These are phyloP conservation scores for Aureobasidium lini DNA, from an alignment of 2,329 filamentous ascomycete genomes.

Conservation along the genomic window DNA sequence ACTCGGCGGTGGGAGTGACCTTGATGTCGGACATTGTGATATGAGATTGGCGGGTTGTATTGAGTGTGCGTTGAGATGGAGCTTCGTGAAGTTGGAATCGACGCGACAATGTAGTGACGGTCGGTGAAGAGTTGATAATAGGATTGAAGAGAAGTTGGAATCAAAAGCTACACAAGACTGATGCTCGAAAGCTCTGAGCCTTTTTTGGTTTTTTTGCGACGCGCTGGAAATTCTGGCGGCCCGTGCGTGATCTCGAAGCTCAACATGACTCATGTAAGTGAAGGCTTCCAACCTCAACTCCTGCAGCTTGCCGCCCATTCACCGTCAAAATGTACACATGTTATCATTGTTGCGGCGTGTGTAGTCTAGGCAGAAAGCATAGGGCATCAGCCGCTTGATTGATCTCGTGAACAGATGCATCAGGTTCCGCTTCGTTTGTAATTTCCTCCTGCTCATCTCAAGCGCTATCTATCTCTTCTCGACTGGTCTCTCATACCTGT, in stretches of 20 bases:
- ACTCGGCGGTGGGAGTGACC: slow-evolving; percentile 6
- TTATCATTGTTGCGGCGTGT: too few relatives aligned
- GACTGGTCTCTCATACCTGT: not conserved
- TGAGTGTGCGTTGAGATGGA: not conserved
- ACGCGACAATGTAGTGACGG: not conserved
- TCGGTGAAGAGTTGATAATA: not conserved
- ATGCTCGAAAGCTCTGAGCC: slow-evolving; percentile 1
- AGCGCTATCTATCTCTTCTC: too few relatives aligned
- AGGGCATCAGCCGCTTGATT: too few relatives aligned
- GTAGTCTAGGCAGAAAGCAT: too few relatives aligned
- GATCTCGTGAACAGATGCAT: too few relatives aligned
- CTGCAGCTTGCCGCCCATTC: not conserved
- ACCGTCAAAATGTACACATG: not conserved
- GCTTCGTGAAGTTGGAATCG: slow-evolving; percentile 3
- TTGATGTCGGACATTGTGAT: slow-evolving; percentile 14
- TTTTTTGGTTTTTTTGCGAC: not conserved
- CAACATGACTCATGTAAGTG: not conserved
- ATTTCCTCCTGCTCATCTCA: too few relatives aligned
- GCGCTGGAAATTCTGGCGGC: not conserved
- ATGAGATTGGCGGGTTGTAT: not conserved
- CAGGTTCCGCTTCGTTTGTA: too few relatives aligned
- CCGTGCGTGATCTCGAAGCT: slow-evolving; percentile 1
- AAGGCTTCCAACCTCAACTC: not conserved
- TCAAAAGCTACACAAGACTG: slow-evolving; percentile 1
- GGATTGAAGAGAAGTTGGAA: not conserved